Conservation (phyloP, 805 yeast species). For the Ogataea methylovora region DNA sequence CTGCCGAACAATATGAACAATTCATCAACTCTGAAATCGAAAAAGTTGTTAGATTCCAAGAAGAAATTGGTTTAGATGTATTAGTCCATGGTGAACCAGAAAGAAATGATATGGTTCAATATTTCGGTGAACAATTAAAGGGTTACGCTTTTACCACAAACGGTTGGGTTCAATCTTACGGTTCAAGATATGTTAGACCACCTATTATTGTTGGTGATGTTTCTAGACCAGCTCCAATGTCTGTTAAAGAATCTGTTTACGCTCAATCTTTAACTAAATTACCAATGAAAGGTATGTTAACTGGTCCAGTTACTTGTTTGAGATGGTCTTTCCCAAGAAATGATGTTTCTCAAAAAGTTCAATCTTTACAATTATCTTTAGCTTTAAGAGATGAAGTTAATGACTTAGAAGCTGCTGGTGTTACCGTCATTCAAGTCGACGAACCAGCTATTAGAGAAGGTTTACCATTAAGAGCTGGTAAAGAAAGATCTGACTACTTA, state of each 20-base stretch:
- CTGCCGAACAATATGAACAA: conserved; percentile 91
- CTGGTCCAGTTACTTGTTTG: conserved; percentile 99
- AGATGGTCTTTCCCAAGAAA: conserved; percentile 99
- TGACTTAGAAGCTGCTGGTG: conserved; percentile 98
- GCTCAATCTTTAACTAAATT: conserved; percentile 94
- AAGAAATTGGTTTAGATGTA: conserved; percentile 96
- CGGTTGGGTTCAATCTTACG: conserved; percentile 99
- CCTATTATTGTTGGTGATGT: conserved; percentile 99
- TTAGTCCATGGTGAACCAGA: conserved; percentile 99
- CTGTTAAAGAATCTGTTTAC: conserved; percentile 98
- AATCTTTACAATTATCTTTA: conserved; percentile 93
- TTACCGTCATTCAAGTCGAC: conserved; percentile 96
- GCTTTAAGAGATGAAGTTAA: conserved; percentile 98
- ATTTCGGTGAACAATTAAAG: conserved; percentile 97
- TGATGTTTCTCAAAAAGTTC: conserved; percentile 87
- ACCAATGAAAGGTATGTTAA: conserved; percentile 99
- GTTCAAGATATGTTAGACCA: conserved; percentile 99
- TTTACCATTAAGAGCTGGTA: conserved; percentile 97
- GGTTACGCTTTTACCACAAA: conserved; percentile 98
- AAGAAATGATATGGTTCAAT: conserved; percentile 99
- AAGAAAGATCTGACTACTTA: conserved; percentile 93
- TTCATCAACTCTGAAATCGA: conserved; percentile 97
- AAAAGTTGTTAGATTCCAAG: conserved; percentile 96
- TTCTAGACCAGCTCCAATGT: conserved; percentile 97
- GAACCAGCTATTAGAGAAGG: conserved; percentile 99